Conservation (phyloP, 1,284 basidiomycete genomes). For the Mycena sp. region DNA sequence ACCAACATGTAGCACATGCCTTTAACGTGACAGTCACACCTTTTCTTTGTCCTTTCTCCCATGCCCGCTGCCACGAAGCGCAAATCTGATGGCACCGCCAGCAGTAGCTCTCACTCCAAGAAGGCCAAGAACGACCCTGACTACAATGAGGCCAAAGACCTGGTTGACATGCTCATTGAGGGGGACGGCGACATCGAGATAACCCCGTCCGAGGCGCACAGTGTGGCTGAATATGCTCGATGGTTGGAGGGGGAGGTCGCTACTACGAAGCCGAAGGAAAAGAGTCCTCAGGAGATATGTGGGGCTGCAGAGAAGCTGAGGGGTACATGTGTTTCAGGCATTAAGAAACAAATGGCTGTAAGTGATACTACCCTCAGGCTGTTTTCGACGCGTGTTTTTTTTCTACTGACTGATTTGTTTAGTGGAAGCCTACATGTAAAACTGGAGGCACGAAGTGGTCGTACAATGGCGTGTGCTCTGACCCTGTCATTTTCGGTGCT, state of each 20-base stretch:
- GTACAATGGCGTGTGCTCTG: constrained; percentile 64
- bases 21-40: neutral
- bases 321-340: constrained; percentile 57
- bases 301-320: constrained; percentile 57
- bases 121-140: constrained; percentile 38
- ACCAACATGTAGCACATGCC: too few relatives aligned
- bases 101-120: constrained; percentile 36
- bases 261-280: constrained; percentile 46
- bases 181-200: constrained; percentile 45
- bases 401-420: constrained; percentile 8
- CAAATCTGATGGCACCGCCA: constrained; percentile 42
- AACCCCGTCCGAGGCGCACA: constrained; percentile 36
- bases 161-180: constrained; percentile 43
- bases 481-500: constrained; percentile 61
- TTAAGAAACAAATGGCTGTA: constrained; percentile 64
- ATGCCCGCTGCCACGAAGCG: constrained; percentile 46
- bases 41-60: constrained; percentile 6
- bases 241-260: constrained; percentile 50
- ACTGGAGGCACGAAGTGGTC: constrained; percentile 56
- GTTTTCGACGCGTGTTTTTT: constrained; percentile 1
- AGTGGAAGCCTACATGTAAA: constrained; percentile 67
- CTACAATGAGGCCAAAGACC: constrained; percentile 43
- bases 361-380: constrained; percentile 27
- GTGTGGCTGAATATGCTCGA: constrained; percentile 56
- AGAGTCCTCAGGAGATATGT: constrained; percentile 52